phyloP scores from a whole-genome alignment of 2,329 filamentous ascomycete genomes.

The Emmonsia crescens region DNA sequence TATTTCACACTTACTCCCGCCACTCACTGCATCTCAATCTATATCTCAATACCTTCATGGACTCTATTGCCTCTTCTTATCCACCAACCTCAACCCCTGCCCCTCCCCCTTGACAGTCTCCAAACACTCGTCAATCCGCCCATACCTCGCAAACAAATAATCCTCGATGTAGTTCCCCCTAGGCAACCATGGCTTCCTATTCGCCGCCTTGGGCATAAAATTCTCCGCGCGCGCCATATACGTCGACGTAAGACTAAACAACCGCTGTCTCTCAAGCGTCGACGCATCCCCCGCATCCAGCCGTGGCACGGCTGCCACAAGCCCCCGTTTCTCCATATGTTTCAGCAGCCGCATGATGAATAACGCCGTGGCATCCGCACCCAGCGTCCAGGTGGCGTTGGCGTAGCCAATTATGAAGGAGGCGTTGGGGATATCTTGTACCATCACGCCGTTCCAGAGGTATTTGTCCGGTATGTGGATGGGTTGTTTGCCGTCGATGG shows the following conservation, averaged over 20 bases:
- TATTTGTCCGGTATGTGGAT: conserved; percentile 26
- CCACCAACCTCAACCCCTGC: conserved; percentile 19
- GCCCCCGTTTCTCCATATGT: conserved; percentile 20
- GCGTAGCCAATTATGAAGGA: conserved; percentile 34
- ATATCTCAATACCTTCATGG: not conserved
- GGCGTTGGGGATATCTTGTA: conserved; percentile 36
- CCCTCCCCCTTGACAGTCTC: conserved; percentile 11
- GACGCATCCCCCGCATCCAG: conserved; percentile 13
- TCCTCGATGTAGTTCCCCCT: conserved; percentile 31
- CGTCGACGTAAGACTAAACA: conserved; percentile 32
- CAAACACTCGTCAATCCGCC: conserved; percentile 25
- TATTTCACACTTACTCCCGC: too few relatives aligned
- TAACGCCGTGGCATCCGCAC: conserved; percentile 33
- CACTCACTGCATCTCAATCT: too few relatives aligned
- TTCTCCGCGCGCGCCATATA: conserved; percentile 28
- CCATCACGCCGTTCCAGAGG: conserved; percentile 35
- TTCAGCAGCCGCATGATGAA: conserved; percentile 30
- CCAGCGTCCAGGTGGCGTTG: conserved; percentile 36
- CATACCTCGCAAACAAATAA: conserved; percentile 29
- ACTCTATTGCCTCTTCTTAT: not conserved
- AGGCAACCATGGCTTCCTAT: conserved; percentile 31
- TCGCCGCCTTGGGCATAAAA: conserved; percentile 27
- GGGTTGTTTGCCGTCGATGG: conserved; percentile 28
- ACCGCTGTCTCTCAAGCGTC: conserved; percentile 19
- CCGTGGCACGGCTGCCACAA: conserved; percentile 21